Base-by-base conservation (phyloP, 2,329 filamentous ascomycete genomes). In the Aspergillaceae sp. region DNA sequence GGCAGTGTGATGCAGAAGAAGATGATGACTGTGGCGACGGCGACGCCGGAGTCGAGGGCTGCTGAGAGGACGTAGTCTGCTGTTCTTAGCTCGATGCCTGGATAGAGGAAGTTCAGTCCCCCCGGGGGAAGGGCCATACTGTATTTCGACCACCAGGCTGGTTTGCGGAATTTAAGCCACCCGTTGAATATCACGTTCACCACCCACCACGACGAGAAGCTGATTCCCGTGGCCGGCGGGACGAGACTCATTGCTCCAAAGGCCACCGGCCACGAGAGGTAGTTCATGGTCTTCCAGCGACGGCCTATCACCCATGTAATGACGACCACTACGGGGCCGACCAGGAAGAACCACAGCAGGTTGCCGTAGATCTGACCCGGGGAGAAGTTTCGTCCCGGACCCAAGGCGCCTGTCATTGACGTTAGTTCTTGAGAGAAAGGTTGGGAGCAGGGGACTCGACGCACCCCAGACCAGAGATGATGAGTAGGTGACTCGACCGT, bases 301-400 rank as follows among this genome's bases (percentile, higher is more conserved):
- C 81, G 76, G 4, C 81, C 80, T 10, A 84, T 66, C 3, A 70
- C 45, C 52, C 69, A 87, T 33, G 82, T 79, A 40, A 80, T 57
- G 42, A 86, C 59, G 7, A 85, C 83, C 0, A 78, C 69, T 3
- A 78, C 50, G 9, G 79, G 80, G 9, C 84, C 84, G 35, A 83
- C 73, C 30, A 87, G 75, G 75, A 82, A 87, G 68, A 86, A 87
- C 74, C 76, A 87, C 49, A 84, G 77, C 28, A 87, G 70, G 7
- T 73, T 73, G 3, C 76, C 72, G 58, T 87, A 87, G 3, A 84
- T 71, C 33, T 79, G 76, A 1, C 74, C 73, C 2, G 75, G 70
- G 44, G 76, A 78, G 60, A 86, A 87, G 59, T 86, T 82, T 38
- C 83, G 78, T 1, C 73, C 72, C 0, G 84, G 84, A 1, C 84